phyloP scores from a whole-genome alignment of 176 grass and related monocot species.

The Oryza glaberrima region DNA sequence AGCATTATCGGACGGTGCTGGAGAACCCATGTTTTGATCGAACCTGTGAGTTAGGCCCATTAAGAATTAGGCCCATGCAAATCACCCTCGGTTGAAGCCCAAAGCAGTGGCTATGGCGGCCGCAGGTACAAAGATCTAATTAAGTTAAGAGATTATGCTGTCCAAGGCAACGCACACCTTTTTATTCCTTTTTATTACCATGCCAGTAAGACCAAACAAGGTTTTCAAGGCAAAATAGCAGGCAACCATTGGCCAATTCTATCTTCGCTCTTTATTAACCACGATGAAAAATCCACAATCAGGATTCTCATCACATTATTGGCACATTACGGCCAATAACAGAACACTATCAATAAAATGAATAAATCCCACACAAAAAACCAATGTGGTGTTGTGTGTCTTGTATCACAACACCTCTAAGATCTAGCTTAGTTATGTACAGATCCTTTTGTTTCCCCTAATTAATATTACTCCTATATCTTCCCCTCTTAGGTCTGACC shows the following conservation, averaged over 20 bases:
- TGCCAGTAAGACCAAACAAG: not conserved
- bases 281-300: not conserved
- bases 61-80: too few species aligned
- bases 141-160: not conserved
- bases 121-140: not conserved
- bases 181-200: not conserved
- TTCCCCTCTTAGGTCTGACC: not conserved
- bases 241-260: not conserved
- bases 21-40: too few species aligned
- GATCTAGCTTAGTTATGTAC: slow-evolving; percentile 51
- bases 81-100: too few species aligned
- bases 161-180: not conserved
- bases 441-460: not conserved
- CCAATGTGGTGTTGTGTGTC: slow-evolving; percentile 23
- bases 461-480: not conserved
- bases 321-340: not conserved
- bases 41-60: too few species aligned
- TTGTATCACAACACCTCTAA: slow-evolving; percentile 13
- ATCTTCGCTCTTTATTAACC: not conserved
- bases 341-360: not conserved
- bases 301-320: not conserved
- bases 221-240: not conserved
- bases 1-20: too few species aligned
- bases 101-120: too few species aligned
- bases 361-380: slow-evolving; percentile 16